phyloP scores from a whole-genome alignment of 257 asterid species.

The Verbascum thapsus region DNA sequence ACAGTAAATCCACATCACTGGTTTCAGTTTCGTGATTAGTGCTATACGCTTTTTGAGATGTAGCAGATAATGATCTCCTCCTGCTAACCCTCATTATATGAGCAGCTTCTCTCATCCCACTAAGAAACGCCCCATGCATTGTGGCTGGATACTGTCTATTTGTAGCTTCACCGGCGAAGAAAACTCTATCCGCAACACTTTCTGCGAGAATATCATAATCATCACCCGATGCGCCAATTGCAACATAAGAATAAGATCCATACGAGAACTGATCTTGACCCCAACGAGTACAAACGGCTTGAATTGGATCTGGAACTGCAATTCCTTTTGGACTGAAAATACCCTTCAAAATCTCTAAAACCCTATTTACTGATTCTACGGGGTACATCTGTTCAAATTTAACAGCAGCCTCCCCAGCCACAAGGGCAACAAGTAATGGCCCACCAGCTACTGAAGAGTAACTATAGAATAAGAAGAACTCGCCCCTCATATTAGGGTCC shows the following conservation, averaged over 20 bases:
- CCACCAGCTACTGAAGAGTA: constrained; percentile 96
- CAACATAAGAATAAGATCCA: constrained; percentile 95
- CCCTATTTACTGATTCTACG: constrained; percentile 67
- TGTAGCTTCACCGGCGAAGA: constrained; percentile 99
- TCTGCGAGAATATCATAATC: constrained; percentile 95
- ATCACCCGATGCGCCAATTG: constrained; percentile 95
- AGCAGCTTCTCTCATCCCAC: constrained; percentile 99
- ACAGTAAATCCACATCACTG: constrained; percentile 50
- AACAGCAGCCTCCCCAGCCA: constrained; percentile 97
- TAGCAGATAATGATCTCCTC: constrained; percentile 35
- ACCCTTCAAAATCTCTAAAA: constrained; percentile 82
- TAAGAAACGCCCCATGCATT: constrained; percentile 97
- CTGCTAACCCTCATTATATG: constrained; percentile 71
- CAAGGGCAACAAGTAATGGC: constrained; percentile 91
- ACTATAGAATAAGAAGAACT: constrained; percentile 87
- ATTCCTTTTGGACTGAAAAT: constrained; percentile 94
- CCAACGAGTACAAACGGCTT: constrained; percentile 98
- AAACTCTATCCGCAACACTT: constrained; percentile 69
- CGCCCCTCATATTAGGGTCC: constrained; percentile 87
- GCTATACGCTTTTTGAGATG: constrained; percentile 35
- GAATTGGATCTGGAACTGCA: constrained; percentile 92
- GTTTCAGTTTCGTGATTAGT: constrained; percentile 38
- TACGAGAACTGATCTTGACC: constrained; percentile 90
- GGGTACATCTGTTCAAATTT: constrained; percentile 86
- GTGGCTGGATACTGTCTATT: constrained; percentile 95